Percentiles rank a stretch among this genome's conserved stretches.
Conservation (phyloP, 1,284 basidiomycete species). For the Salmacisia buchloeana region DNA sequence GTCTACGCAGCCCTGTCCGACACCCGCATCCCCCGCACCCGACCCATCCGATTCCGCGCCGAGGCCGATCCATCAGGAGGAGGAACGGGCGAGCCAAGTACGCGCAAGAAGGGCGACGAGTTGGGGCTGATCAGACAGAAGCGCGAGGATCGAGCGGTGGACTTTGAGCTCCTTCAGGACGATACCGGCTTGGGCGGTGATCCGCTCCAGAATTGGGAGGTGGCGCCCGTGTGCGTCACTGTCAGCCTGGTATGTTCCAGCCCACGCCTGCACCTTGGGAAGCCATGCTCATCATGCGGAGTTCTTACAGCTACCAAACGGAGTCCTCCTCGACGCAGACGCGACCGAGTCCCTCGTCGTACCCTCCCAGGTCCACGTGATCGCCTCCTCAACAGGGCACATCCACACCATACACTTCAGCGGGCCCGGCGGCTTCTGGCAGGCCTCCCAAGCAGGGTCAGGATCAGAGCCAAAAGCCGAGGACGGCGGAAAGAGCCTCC, state of each 20-base stretch:
- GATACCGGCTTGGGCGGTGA: conserved; percentile 30
- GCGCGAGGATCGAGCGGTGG: conserved; percentile 25
- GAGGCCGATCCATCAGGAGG: background rate
- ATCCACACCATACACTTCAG: conserved; percentile 1
- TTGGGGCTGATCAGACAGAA: conserved; percentile 28
- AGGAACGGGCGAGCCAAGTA: no score
- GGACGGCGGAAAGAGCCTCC: background rate
- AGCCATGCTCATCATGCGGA: background rate
- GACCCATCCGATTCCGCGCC: conserved; percentile 34
- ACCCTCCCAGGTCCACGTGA: conserved; percentile 6
- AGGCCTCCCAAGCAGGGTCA: background rate
- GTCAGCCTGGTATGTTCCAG: conserved; percentile 28
- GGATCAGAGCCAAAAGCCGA: background rate
- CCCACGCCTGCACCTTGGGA: no score
- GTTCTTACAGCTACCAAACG: background rate
- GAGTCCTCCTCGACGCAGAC: conserved; percentile 1
- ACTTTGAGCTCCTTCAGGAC: conserved; percentile 34
- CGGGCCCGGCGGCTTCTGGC: conserved; percentile 2
- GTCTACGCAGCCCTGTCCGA: conserved; percentile 38
- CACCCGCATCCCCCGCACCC: conserved; percentile 33
- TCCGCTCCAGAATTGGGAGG: conserved; percentile 23
- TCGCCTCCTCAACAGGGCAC: background rate
- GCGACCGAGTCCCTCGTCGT: conserved; percentile 6
- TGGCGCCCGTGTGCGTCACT: conserved; percentile 40
- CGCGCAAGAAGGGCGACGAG: conserved; percentile 13